phyloP scores from a whole-genome alignment of 140 eudicot genomes.

The Oenanthe javanica region DNA sequence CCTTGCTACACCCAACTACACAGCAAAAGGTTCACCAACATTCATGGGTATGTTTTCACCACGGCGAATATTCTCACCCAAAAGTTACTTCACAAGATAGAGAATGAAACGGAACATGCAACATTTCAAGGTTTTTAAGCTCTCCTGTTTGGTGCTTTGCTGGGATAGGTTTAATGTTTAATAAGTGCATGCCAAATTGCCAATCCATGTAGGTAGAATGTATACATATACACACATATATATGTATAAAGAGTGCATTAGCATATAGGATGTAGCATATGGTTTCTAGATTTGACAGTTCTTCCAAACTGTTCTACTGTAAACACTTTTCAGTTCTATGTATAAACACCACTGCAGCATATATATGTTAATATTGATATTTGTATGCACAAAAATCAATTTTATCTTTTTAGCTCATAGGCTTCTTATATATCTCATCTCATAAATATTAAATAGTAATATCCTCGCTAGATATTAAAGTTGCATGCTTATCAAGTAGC shows the following conservation, averaged over 20 bases:
- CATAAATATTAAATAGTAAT: neutral
- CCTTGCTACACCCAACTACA: slow-evolving; percentile 58
- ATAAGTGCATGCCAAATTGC: neutral
- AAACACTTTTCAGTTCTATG: neutral
- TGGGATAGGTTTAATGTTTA: neutral
- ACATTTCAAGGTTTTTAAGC: neutral
- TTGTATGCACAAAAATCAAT: neutral
- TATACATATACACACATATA: neutral
- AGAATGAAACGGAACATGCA: neutral
- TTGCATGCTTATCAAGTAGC: neutral
- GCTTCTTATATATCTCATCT: neutral
- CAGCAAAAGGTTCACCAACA: slow-evolving; percentile 37
- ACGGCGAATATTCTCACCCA: slow-evolving; percentile 56
- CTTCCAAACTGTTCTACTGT: neutral
- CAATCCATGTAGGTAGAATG: neutral
- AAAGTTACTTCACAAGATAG: slow-evolving; percentile 17
- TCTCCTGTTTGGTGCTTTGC: neutral
- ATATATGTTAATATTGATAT: neutral
- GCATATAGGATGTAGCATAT: neutral
- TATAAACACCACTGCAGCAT: neutral
- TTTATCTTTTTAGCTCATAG: neutral
- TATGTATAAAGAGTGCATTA: neutral
- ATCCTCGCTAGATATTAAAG: neutral
- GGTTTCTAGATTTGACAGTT: neutral
- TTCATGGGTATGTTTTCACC: slow-evolving; percentile 74